Base-by-base conservation (phyloP, 2,329 filamentous ascomycete genomes). In the Colletotrichum gloeosporioides region DNA sequence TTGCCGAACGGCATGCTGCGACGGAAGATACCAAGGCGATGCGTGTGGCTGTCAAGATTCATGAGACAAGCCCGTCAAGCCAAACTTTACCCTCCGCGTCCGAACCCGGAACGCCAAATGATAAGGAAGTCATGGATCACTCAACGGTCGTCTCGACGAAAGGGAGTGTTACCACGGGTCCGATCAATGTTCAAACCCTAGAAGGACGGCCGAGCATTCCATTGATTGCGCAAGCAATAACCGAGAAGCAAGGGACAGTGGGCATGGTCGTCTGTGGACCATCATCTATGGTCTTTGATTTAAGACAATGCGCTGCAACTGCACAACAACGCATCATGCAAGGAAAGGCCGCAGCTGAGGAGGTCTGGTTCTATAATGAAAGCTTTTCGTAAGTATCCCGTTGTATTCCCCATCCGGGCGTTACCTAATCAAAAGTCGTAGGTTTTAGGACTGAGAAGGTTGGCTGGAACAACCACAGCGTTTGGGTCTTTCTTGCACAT, bases 311-410 rank as follows among this genome's bases (percentile, higher is more conserved):
- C 18, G 80, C 80, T 2, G 79, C 81, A 1, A 59, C 62, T 8
- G 78, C 73, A n/a, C 80, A 82, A 57, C 71, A 32, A 53, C 10
- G 18, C 10, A 63, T 57, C 9, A 8, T 68, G 18, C 4, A 9
- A 13, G 39, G 39, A 2, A 15, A 34, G 16, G 4, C 68, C 5
- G 71, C 75, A 18, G 71, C 79, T 4, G 53, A 64, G 0, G 81
- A 81, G 59, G 76, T 82, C 8, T 81, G 78, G 78, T 78, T 82
- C 3, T 80, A 82, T 31, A 78, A 78, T 25, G 80, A 81, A 39
- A 71, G 73, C 12, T 82, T 81, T 25, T 80, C 78, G 67, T 81
- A 74, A 75, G 77, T 77, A 10, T 25, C n/a, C 10, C 4, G 2
- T 10, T 39, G 31, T n/a, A 32, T 10, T 39, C 22, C 22, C 3